phyloP scores from a whole-genome alignment of 345 rosid species.

The Pelargonium nanum region DNA sequence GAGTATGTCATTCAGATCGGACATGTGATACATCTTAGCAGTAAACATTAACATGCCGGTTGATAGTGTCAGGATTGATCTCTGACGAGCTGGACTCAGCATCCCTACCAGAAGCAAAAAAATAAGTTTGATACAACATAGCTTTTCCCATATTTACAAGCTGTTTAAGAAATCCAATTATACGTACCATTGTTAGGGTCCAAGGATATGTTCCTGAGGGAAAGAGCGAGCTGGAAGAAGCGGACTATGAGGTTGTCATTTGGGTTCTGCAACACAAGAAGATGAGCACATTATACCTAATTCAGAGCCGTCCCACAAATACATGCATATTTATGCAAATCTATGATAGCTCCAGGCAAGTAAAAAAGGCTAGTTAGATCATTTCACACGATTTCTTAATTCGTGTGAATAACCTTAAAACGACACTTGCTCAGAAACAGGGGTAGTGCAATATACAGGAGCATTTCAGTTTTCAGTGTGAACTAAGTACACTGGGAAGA shows the following conservation, averaged over 20 bases:
- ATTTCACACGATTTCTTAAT: background rate
- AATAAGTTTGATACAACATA: background rate
- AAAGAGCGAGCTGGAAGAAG: constrained; percentile 78
- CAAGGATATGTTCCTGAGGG: constrained; percentile 48
- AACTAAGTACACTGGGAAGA: no score
- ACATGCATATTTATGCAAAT: no score
- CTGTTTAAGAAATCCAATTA: constrained; percentile 11
- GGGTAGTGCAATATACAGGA: background rate
- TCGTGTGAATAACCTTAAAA: no score
- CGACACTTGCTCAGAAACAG: background rate
- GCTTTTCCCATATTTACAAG: constrained; percentile 1
- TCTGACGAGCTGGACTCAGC: constrained; percentile 45
- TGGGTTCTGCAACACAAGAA: constrained; percentile 44
- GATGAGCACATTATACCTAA: no score
- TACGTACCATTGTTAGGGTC: constrained; percentile 50
- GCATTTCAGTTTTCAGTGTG: no score
- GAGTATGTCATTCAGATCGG: constrained; percentile 43
- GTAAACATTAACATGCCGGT: constrained; percentile 70
- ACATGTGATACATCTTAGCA: constrained; percentile 57
- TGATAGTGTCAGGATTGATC: constrained; percentile 51
- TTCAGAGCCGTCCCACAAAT: no score
- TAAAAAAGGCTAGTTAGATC: background rate
- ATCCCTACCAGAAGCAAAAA: constrained; percentile 31
- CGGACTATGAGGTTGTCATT: constrained; percentile 47
- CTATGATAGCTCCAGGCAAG: background rate